Conservation (phyloP, 768 basidiomycete species). For the Trametes cubensis region DNA sequence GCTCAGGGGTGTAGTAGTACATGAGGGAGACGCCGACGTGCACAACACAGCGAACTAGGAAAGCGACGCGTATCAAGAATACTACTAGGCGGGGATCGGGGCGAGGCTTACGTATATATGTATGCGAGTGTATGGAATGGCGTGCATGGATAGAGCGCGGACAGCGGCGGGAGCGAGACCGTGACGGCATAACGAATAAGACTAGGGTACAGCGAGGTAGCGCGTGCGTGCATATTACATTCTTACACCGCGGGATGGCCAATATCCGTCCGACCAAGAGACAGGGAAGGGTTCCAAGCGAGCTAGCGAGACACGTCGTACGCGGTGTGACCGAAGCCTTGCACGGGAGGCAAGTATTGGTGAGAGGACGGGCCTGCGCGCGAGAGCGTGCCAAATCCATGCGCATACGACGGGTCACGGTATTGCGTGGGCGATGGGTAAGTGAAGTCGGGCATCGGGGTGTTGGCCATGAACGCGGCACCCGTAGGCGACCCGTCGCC, state of each 20-base stretch:
- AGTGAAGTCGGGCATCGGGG: conserved; percentile 1
- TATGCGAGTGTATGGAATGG: neutral
- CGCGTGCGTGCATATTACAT: conserved; percentile 11
- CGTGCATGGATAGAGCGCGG: neutral
- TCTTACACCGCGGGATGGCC: conserved; percentile 2
- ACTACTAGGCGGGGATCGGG: neutral
- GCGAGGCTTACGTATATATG: neutral
- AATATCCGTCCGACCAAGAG: conserved; percentile 7
- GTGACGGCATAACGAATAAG: neutral
- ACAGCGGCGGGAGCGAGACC: neutral
- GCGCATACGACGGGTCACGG: conserved; percentile 10
- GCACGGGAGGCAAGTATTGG: conserved; percentile 15
- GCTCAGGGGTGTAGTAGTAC: conserved; percentile 1
- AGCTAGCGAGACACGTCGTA: conserved; percentile 15
- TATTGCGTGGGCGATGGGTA: neutral
- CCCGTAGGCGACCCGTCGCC: neutral
- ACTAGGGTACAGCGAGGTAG: conserved; percentile 8
- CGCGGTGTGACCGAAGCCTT: conserved; percentile 5
- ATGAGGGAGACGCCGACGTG: neutral
- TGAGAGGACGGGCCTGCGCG: neutral
- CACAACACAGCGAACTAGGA: neutral
- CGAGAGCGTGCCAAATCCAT: neutral
- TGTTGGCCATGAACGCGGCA: conserved; percentile 5
- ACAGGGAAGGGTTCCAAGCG: neutral
- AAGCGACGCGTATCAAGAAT: neutral